Base-by-base conservation (phyloP, 2,329 filamentous ascomycete species). In the Claviceps humidiphila region DNA sequence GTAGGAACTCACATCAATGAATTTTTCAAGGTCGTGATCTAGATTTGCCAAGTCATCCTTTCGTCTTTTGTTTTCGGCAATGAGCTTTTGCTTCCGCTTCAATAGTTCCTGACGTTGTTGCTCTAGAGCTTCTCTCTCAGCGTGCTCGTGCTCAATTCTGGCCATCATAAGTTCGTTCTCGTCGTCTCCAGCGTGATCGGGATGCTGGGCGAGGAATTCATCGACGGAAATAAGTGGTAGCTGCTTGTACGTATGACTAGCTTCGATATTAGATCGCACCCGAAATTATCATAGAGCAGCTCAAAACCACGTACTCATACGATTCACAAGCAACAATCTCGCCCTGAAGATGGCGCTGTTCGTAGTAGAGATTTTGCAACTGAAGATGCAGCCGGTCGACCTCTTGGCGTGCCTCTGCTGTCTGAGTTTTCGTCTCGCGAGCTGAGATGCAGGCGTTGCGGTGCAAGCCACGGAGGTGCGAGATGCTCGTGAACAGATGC, bases 281-380 rank as follows among this genome's bases (percentile, higher is more conserved):
- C 34, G 11, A 46, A 44, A 13, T n/a, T 40, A 22, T 41, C 14
- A 14, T 16, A 0, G 8, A 41, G 20, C 11, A 17, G 20, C 22
- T 22, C 6, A 5, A 22, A 13, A 30, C 17, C 3, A 78, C 87
- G 56, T 71, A 95, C 89, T 95, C 87, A 61, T 94, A 96, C 50
- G 84, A 85, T 64, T 95, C 87, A 66, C 93, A 97, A 8, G 87
- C 89, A 0, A 80, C 74, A 55, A 98, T 97, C 69, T 98, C 93
- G 48, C 87, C 87, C 57, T 87, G 82, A 51, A 98, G 72, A 67
- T 96, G 89, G 51, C 88, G 77, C 71, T 97, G 90, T 68, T 98
- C 91, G 64, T 98, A 98, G 67, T 93, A 94, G 7, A 98, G 73
- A 63, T 98, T 98, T 69, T 97, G 91, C 52, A 98, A 76, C 63